Conservation (phyloP, 768 basidiomycete genomes). For the Boletus speciosus region DNA sequence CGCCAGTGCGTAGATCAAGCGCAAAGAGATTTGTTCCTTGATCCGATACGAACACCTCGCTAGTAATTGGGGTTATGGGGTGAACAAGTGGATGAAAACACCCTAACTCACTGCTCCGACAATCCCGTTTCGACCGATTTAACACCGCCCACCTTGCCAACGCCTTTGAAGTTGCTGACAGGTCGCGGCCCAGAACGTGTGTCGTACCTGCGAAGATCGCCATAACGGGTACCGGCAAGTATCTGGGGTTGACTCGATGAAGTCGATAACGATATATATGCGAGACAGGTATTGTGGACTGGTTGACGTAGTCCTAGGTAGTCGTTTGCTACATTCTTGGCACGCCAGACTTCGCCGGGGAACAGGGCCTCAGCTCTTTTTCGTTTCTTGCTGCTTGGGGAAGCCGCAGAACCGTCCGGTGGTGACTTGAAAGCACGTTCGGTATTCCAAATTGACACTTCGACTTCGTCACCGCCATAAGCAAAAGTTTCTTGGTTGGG, state of each 20-base stretch:
- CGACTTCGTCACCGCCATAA: conserved; percentile 86
- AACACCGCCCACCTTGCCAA: conserved; percentile 62
- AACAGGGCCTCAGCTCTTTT: conserved; percentile 59
- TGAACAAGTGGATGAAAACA: neutral
- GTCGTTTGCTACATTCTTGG: conserved; percentile 84
- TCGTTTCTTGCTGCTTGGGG: conserved; percentile 40
- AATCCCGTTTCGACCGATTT: conserved; percentile 54
- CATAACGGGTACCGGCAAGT: conserved; percentile 68
- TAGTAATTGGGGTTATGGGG: conserved; percentile 23
- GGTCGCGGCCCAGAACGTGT: conserved; percentile 66
- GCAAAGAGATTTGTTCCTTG: conserved; percentile 59
- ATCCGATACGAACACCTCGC: conserved; percentile 71
- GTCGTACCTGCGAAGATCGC: conserved; percentile 76
- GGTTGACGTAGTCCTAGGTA: conserved; percentile 71
- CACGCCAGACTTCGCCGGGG: conserved; percentile 78
- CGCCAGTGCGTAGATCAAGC: conserved; percentile 67
- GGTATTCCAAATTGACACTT: conserved; percentile 75
- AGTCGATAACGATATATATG: conserved; percentile 47
- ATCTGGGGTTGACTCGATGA: conserved; percentile 45
- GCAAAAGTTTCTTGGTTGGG: conserved; percentile 54
- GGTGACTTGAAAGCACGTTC: conserved; percentile 48
- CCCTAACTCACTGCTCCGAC: conserved; percentile 56
- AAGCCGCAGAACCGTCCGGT: conserved; percentile 15
- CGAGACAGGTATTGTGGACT: conserved; percentile 67
- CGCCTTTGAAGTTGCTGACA: conserved; percentile 59